Percentiles rank a stretch among this genome's conserved stretches.
Evolutionary conservation across 2,329 filamentous ascomycete species (phyloP).

Genomic region (Penicillium sp.): DNA sequence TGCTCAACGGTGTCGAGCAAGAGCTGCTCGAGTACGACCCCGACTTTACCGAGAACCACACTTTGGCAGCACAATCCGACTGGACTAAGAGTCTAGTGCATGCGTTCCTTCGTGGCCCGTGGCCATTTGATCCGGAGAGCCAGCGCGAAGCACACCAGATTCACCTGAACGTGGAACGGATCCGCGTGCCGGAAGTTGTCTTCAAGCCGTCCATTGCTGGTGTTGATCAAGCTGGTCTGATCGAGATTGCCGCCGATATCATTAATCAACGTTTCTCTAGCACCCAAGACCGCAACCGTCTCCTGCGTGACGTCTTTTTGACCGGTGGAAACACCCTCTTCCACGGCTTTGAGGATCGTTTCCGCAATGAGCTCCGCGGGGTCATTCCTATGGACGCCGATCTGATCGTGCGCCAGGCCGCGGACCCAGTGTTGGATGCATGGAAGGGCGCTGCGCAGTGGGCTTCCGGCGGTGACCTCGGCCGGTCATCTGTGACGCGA

Average conservation of each 20-base stretch:
- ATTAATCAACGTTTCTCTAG: constrained; percentile 72
- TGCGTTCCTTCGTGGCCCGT: constrained; percentile 82
- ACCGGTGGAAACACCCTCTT: constrained; percentile 93
- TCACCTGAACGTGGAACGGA: constrained; percentile 94
- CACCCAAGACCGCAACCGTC: constrained; percentile 59
- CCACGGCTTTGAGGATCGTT: constrained; percentile 77
- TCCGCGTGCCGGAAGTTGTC: constrained; percentile 87
- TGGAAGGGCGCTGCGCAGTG: constrained; percentile 92
- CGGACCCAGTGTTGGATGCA: constrained; percentile 77
- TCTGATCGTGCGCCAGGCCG: constrained; percentile 69
- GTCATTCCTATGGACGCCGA: constrained; percentile 68
- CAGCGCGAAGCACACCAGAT: constrained; percentile 81
- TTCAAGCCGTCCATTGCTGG: constrained; percentile 92
- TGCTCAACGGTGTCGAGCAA: constrained; percentile 73
- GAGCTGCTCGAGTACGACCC: constrained; percentile 85
- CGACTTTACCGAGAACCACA: constrained; percentile 86
- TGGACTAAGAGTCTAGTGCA: constrained; percentile 93
- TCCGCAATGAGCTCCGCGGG: constrained; percentile 69
- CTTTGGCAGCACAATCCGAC: constrained; percentile 85
- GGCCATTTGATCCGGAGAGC: constrained; percentile 76
- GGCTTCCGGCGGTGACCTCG: constrained; percentile 61
- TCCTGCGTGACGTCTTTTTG: constrained; percentile 84
- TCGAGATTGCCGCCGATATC: constrained; percentile 90
- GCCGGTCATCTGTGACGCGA: constrained; percentile 66
- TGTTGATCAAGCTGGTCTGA: constrained; percentile 85